Evolutionary conservation across 805 yeast species (phyloP).

Genomic region (Candida caryicola): DNA sequence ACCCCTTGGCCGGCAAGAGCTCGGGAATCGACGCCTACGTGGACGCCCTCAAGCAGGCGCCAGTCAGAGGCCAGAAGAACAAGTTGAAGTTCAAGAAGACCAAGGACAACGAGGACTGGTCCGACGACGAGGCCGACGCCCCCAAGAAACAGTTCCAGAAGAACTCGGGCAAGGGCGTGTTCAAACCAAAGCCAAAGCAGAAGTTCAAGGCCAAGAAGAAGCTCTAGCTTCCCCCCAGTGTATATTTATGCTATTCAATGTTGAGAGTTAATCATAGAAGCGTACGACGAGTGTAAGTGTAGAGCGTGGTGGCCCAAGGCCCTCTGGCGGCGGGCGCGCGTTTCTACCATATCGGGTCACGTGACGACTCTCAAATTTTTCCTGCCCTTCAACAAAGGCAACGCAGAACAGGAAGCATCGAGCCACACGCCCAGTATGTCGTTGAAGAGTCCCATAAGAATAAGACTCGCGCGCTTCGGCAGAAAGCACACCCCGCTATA

Average conservation of each 20-base stretch:
- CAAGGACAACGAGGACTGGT: constrained; percentile 46
- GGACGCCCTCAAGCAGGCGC: constrained; percentile 91
- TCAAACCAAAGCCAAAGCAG: constrained; percentile 43
- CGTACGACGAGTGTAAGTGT: not conserved
- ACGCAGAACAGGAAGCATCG: not conserved
- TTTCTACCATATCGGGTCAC: not conserved
- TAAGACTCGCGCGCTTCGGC: constrained; percentile 91
- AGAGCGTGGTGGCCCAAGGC: no score
- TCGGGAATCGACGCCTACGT: constrained; percentile 85
- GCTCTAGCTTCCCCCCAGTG: constrained; percentile 34
- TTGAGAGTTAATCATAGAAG: no score
- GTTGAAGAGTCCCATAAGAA: constrained; percentile 75
- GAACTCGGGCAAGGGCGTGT: constrained; percentile 10
- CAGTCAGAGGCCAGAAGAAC: constrained; percentile 90
- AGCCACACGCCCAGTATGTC: constrained; percentile 13
- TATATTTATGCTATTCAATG: not conserved
- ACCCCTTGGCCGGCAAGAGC: constrained; percentile 35
- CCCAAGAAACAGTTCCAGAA: constrained; percentile 4
- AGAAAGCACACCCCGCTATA: constrained; percentile 82
- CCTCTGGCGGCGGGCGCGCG: no score
- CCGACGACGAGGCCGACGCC: constrained; percentile 48
- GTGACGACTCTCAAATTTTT: not conserved
- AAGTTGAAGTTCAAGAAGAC: constrained; percentile 80
- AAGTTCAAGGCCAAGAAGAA: constrained; percentile 61
- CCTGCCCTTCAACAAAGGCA: not conserved